A percentile compares a stretch with the other conserved stretches of the same genome.
phyloP scores from a whole-genome alignment of 2,329 filamentous ascomycete species.

The Claviceps capensis region DNA sequence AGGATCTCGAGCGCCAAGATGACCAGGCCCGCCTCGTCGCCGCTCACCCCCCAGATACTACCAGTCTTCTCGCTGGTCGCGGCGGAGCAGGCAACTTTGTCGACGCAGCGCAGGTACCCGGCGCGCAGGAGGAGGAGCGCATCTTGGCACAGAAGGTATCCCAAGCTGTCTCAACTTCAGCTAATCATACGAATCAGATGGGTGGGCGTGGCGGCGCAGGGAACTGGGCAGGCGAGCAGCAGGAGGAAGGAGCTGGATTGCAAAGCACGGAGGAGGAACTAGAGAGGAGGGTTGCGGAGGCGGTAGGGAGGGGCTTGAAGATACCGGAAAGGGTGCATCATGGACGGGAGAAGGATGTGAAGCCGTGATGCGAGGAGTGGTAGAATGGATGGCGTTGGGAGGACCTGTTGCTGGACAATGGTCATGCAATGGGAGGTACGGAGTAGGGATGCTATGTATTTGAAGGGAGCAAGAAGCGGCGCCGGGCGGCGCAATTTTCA shows the following conservation, averaged over 20 bases:
- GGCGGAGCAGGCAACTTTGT: slow-evolving; percentile 48
- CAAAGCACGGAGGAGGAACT: slow-evolving; percentile 23
- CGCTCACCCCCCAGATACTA: slow-evolving; percentile 5
- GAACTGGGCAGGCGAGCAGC: slow-evolving; percentile 29
- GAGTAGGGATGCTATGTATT: too few relatives aligned
- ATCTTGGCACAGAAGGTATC: slow-evolving; percentile 19
- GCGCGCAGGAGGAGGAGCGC: slow-evolving; percentile 19
- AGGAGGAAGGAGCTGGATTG: slow-evolving; percentile 15
- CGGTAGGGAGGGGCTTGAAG: slow-evolving; percentile 33
- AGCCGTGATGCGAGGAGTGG: background rate
- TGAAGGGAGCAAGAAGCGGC: too few relatives aligned
- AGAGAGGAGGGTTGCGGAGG: slow-evolving; percentile 28
- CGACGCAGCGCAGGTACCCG: slow-evolving; percentile 21
- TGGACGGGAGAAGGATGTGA: slow-evolving; percentile 8
- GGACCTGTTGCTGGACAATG: background rate
- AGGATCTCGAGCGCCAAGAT: slow-evolving; percentile 28
- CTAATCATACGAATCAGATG: slow-evolving; percentile 5
- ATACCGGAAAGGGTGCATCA: slow-evolving; percentile 33
- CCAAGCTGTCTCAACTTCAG: slow-evolving; percentile 17
- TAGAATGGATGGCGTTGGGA: background rate
- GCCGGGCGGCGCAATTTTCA: too few relatives aligned
- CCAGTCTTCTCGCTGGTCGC: slow-evolving; percentile 4
- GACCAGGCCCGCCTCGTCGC: background rate
- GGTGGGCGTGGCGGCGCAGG: slow-evolving; percentile 43
- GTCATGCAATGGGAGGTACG: background rate